Base-by-base conservation (phyloP, 306 rosid species). In the Trichosanthes cucumerina region DNA sequence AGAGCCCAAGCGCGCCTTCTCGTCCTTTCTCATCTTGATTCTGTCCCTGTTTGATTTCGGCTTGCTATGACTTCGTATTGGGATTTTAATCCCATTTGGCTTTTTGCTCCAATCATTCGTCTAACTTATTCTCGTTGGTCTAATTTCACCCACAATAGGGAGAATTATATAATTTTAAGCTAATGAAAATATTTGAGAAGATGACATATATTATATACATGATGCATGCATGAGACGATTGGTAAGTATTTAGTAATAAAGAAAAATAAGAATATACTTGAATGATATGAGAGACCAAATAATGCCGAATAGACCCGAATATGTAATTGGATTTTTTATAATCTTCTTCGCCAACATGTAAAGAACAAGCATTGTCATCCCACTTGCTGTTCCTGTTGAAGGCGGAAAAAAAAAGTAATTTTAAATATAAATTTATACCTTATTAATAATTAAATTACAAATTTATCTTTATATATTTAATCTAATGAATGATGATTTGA, bases 331-430 rank as follows among this genome's bases (percentile, higher is more conserved):
- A 79, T 92, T 90, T 84, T 93, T 80, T 6, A 86, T 89, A 69
- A 92, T 90, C 85, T 89, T 92, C 80, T 96, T 92, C 93, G 92
- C 83, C 58, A 90, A 89, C 97, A 90, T 90, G 80, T 82, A 78
- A 39, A 90, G 85, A 50, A 92, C 86, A 19, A 90, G 93, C 60
- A 90, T 92, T 69, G 96, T 88, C 90, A 47, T 70, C 18, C n/a
- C 54, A 5, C 38, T 70, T 7, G 21, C 33, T 21, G 0, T 3
- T 70, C 3, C 76, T 70, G 52, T 18, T 12, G 1, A 47, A 47
- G 6, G 6, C 5, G 13, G 13, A 12, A 1, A 12, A 47, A 12
- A 12, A 47, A 46, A 49, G 54, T 14, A 49, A 49, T 49, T 49
- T 14, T 4, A 3, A 46, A 46, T 46, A 12, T 46, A 14, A 13